Conservation (phyloP, 352 stramenopile genomes). For the Globisporangium takayamanum region DNA sequence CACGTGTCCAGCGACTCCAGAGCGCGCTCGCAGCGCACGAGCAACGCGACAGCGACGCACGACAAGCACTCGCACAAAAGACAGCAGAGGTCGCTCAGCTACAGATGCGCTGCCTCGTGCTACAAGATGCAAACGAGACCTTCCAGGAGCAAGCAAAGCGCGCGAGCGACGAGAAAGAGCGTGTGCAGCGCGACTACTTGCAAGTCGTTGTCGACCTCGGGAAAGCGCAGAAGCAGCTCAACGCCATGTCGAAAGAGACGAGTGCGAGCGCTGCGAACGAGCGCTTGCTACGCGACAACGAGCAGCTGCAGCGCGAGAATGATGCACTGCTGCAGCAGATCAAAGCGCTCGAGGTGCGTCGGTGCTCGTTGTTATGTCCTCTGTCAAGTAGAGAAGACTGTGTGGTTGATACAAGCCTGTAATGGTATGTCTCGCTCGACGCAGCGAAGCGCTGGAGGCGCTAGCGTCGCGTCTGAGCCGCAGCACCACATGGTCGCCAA, state of each 20-base stretch:
- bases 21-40: slow-evolving; percentile 20
- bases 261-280: slow-evolving; percentile 23
- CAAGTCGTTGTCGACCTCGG: slow-evolving; percentile 43
- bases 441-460: background rate
- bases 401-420: background rate
- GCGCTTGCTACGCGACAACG: slow-evolving; percentile 28
- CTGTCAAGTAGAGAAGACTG: background rate
- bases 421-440: background rate
- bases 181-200: slow-evolving; percentile 39
- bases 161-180: slow-evolving; percentile 29
- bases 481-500: slow-evolving; percentile 1
- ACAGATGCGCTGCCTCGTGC: slow-evolving; percentile 19
- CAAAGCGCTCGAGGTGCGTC: slow-evolving; percentile 21
- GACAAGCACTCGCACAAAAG: slow-evolving; percentile 22
- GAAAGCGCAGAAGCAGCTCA: slow-evolving; percentile 40
- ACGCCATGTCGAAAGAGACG: slow-evolving; percentile 27
- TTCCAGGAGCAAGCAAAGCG: slow-evolving; percentile 27
- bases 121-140: slow-evolving; percentile 30
- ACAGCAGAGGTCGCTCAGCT: slow-evolving; percentile 19
- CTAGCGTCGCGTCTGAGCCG: slow-evolving; percentile 4
- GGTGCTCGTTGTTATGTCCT: background rate
- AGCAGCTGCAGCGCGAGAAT: slow-evolving; percentile 25
- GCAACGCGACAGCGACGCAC: slow-evolving; percentile 16
- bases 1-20: slow-evolving; percentile 19
- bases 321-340: slow-evolving; percentile 22